Evolutionary conservation across 768 basidiomycete genomes (phyloP), one percentile per base, ranked within the genome.

Genomic region (Daedaleopsis sinensis): DNA sequence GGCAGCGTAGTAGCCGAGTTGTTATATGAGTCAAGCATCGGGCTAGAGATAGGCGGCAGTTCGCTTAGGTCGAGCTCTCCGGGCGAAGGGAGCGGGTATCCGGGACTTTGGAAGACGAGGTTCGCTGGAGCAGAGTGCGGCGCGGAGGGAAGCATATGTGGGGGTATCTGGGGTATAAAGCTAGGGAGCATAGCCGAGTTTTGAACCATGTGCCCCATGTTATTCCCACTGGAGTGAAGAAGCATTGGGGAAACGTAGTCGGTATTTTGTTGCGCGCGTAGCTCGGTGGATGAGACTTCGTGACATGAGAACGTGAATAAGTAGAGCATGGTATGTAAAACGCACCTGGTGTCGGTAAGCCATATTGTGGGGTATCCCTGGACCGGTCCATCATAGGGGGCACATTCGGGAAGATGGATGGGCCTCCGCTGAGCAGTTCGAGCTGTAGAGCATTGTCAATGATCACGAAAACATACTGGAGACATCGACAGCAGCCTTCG

Each of bases 1-100:
- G 12, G 67, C 65, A 19, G 72, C 65, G 67, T 39, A 24, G 80
- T 55, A 6, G 42, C 32, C 11, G 54, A 35, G 18, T 32, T 79
- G 54, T 83, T 79, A 5, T 74, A 73, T 35, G 90, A 82, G 5
- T 85, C 88, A 0, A 93, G 79, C 89, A 91, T 92, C 1, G 91
- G 91, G 65, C 90, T 92, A 0, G 90, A 90, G 21, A 93, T 76
- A 0, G 91, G 91, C 1, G 90, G 91, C 51, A 93, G 84, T 62
- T 93, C 88, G 59, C 63, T 67, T 55, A 87, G 80, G 59, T 88
- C 90, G 27, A 89, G 72, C 57, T 90, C 85, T 24, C 61, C 58
- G 0, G 81, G 77, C 18, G 80, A 80, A 2, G 79, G 74, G 13
- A 80, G 72, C 1, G 75, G 69, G 44, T 64, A 42, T 71, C 70